Conservation (phyloP, 2,329 filamentous ascomycete genomes). For the Alternaria ethzedia region DNA sequence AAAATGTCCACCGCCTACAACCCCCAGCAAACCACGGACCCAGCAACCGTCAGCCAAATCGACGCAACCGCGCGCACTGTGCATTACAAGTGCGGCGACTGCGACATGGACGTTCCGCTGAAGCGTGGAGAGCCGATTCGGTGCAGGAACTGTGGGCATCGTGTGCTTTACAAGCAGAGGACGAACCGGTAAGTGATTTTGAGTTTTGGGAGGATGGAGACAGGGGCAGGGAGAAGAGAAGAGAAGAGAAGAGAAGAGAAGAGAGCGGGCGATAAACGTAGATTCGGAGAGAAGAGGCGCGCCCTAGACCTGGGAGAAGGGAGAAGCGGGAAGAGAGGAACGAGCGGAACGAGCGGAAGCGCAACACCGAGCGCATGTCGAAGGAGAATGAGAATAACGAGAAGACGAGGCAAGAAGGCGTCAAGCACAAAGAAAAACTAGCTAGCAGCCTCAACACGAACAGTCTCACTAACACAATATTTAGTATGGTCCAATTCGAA, state of each 20-base stretch:
- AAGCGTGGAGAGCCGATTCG: constrained; percentile 81
- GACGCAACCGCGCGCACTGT: constrained; percentile 55
- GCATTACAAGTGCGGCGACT: constrained; percentile 75
- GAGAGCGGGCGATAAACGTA: no score
- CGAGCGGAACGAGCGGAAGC: neutral
- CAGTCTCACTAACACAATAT: constrained; percentile 14
- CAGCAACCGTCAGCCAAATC: constrained; percentile 10
- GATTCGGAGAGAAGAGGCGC: no score
- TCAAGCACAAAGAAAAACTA: neutral
- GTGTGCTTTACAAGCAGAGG: constrained; percentile 95
- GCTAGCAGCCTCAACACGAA: neutral
- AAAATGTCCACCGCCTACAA: neutral
- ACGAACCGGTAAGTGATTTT: constrained; percentile 82
- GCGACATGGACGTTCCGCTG: constrained; percentile 76
- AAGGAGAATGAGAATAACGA: no score
- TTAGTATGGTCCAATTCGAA: constrained; percentile 95
- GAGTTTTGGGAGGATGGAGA: neutral
- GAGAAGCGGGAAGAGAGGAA: neutral
- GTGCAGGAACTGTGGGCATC: constrained; percentile 91
- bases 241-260: no score
- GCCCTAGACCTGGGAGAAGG: no score
- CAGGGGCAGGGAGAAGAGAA: neutral
- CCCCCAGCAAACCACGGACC: neutral
- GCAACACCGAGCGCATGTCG: no score
- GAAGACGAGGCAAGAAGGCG: neutral